A percentile compares a stretch with the other conserved stretches of the same genome.
Evolutionary conservation across 2,329 filamentous ascomycete species (phyloP).

Genomic region (Ceratocystis cacaofunesta): DNA sequence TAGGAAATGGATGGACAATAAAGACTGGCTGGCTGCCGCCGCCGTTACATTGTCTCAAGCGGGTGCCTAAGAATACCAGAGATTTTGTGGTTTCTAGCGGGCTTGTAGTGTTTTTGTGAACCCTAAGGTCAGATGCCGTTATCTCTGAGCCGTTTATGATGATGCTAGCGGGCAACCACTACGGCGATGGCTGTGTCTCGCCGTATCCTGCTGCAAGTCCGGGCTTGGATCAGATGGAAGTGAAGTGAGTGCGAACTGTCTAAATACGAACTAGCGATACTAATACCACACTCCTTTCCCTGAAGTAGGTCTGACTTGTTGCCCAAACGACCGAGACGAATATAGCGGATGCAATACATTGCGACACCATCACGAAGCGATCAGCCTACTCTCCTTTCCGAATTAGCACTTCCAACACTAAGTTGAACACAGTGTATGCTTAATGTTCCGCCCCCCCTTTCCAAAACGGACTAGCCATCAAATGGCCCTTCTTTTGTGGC

Average conservation of each 20-base stretch:
- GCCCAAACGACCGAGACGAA: background rate
- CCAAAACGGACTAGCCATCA: background rate
- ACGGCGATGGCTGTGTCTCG: background rate
- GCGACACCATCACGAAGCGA: background rate
- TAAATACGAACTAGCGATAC: background rate
- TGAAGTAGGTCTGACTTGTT: background rate
- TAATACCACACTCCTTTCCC: background rate
- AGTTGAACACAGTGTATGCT: background rate
- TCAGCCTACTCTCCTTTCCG: background rate
- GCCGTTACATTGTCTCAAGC: too few relatives aligned
- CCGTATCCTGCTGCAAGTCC: background rate
- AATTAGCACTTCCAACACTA: background rate
- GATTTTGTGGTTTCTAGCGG: too few relatives aligned
- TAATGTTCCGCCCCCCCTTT: background rate
- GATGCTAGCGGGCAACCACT: background rate
- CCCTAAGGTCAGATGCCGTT: background rate
- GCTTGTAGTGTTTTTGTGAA: background rate
- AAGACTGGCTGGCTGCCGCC: too few relatives aligned
- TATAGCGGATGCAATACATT: background rate
- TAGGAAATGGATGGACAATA: too few relatives aligned
- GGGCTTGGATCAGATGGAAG: background rate
- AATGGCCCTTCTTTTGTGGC: background rate
- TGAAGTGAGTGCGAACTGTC: background rate
- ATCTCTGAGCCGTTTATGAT: background rate
- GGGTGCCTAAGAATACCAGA: too few relatives aligned